phyloP scores from a whole-genome alignment of 345 rosid species.

The Aegle marmelos region DNA sequence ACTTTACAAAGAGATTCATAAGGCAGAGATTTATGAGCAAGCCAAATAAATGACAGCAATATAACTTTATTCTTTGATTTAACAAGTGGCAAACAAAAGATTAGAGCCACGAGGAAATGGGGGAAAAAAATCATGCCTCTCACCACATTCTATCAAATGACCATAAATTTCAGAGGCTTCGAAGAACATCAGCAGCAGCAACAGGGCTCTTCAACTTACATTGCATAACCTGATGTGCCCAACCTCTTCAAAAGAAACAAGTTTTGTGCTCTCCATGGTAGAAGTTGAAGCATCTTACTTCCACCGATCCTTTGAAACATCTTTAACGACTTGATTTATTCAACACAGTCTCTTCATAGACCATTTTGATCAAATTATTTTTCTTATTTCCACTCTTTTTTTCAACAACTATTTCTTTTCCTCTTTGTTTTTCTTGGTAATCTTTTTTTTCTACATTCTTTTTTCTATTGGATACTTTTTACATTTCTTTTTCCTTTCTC shows the following conservation, averaged over 20 bases:
- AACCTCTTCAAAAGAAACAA: constrained; percentile 27
- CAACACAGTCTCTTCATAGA: background rate
- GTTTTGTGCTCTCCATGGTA: constrained; percentile 17
- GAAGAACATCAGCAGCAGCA: constrained; percentile 39
- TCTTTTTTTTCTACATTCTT: constrained; percentile 9
- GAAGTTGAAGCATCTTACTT: constrained; percentile 28
- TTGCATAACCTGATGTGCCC: constrained; percentile 29
- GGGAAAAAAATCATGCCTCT: constrained; percentile 42
- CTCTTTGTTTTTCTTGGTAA: constrained; percentile 8
- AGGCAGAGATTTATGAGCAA: background rate
- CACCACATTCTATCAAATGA: constrained; percentile 41
- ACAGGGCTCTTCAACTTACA: constrained; percentile 37
- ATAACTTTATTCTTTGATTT: background rate
- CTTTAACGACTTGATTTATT: constrained; percentile 1
- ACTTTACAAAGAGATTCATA: background rate
- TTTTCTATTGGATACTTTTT: constrained; percentile 8
- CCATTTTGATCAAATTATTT: background rate
- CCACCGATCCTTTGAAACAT: constrained; percentile 13
- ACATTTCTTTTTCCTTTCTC: constrained; percentile 2
- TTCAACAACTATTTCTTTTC: background rate
- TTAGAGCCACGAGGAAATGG: constrained; percentile 29
- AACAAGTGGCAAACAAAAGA: constrained; percentile 14
- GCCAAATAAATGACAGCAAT: background rate
- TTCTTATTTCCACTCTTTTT: constrained; percentile 9
- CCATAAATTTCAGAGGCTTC: constrained; percentile 32